Conservation (phyloP, 116 monocot genomes). For the Papilionanthe hybrid region DNA sequence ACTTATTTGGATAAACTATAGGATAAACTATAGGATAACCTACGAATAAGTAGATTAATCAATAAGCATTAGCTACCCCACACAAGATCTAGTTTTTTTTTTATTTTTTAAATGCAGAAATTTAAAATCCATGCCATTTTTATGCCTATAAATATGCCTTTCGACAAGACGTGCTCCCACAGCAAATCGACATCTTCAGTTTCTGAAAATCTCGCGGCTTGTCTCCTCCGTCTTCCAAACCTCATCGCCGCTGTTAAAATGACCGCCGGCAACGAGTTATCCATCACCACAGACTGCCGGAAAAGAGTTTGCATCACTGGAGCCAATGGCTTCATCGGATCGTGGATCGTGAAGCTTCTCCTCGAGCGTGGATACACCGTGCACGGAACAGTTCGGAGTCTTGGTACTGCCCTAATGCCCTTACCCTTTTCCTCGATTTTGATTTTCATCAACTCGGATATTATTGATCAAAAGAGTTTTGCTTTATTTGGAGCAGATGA, state of each 20-base stretch:
- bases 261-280: slow-evolving; percentile 6
- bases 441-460: not conserved
- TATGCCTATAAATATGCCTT: too few relatives aligned
- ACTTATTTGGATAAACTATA: too few relatives aligned
- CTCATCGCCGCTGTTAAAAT: not conserved
- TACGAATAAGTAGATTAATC: too few relatives aligned
- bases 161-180: too few relatives aligned
- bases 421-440: not conserved
- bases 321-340: slow-evolving; percentile 72
- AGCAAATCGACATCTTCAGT: too few relatives aligned
- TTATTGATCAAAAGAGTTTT: not conserved
- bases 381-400: slow-evolving; percentile 64
- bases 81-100: too few relatives aligned
- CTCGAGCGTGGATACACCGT: slow-evolving; percentile 66
- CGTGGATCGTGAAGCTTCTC: slow-evolving; percentile 74
- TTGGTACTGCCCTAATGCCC: slow-evolving; percentile 18
- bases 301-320: slow-evolving; percentile 75
- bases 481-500: slow-evolving; percentile 8
- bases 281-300: slow-evolving; percentile 8
- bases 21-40: too few relatives aligned
- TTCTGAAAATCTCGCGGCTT: too few relatives aligned
- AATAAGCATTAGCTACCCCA: too few relatives aligned
- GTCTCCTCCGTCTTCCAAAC: too few relatives aligned
- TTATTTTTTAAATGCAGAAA: too few relatives aligned
- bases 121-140: too few relatives aligned